These are phyloP conservation scores for Trypanosoma avium DNA, from an alignment of 208 protist genomes.

Conservation along the genomic window DNA sequence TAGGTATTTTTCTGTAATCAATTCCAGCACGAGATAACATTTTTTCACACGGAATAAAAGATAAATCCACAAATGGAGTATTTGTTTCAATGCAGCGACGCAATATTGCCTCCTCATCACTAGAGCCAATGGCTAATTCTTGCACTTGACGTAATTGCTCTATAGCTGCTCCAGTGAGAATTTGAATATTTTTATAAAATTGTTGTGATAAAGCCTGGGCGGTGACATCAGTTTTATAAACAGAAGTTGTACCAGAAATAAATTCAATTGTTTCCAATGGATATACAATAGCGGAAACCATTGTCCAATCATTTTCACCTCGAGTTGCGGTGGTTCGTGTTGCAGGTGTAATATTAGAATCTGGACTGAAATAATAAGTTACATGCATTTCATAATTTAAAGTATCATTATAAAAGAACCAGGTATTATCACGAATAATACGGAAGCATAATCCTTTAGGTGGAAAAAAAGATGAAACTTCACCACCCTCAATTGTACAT, in stretches of 20 bases:
- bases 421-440: constrained; percentile 23
- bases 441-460: constrained; percentile 8
- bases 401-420: constrained; percentile 78
- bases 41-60: background rate
- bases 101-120: constrained; percentile 14
- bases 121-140: background rate
- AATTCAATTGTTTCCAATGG: constrained; percentile 55
- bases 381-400: constrained; percentile 66
- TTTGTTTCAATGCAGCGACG: constrained; percentile 29
- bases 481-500: constrained; percentile 7
- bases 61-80: constrained; percentile 6
- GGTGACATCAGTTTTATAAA: constrained; percentile 38
- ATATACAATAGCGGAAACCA: constrained; percentile 40
- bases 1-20: constrained; percentile 2
- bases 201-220: constrained; percentile 32
- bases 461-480: constrained; percentile 4
- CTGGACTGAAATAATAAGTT: constrained; percentile 4
- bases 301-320: constrained; percentile 35
- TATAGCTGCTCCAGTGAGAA: constrained; percentile 15
- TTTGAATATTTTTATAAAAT: constrained; percentile 22
- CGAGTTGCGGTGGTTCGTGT: constrained; percentile 27
- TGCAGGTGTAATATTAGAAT: constrained; percentile 6
- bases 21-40: constrained; percentile 12
- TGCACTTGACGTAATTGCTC: constrained; percentile 16
- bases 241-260: constrained; percentile 34